Evolutionary conservation across 176 grass and related monocot species (phyloP), one percentile per base, ranked within the genome.

Genomic region (Oryza brachyantha): DNA sequence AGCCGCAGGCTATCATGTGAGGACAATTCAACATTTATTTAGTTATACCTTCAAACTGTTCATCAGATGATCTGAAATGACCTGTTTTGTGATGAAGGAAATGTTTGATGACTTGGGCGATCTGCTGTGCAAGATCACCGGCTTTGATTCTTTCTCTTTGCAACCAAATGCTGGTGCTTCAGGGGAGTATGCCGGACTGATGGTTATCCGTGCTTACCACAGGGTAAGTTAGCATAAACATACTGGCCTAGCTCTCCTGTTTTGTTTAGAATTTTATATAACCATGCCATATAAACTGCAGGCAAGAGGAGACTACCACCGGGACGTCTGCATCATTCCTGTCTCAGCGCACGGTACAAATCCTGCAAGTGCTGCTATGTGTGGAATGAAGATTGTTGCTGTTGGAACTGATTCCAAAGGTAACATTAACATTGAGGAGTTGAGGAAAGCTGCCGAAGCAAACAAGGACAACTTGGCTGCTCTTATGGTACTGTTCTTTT

Each of bases 151-250:
- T 58, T 99, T 99, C 88, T 99, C 96, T 64, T 83, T 99, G 92
- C 96, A 99, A 96, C 96, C 96, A 73, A 99, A 99, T 89, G 92
- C 96, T 79, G 96, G 96, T 83, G 96, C 96, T 81, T 82, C 96
- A 40, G 96, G 96, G 78, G 96, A 99, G 77, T 99, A 99, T 85
- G 96, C 96, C 16, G 96, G 96, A 72, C 71, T 99, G 81, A 99
- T 99, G 96, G 96, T 99, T 81, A 99, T 99, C 64, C 90, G 96
- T 87, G 90, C 92, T 61, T 99, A 95, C 88, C 92, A 93, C 68
- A 38, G 65, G 75, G 96, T 93, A 86, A 25, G 58, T 24, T 52
- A 57, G 85, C 60, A 73, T 68, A 68, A 71, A 73, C 27, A 48
- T 28, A 11, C 24, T 13, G 10, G 12, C 57, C 27, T 77, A 67